Evolutionary conservation across 2,329 filamentous ascomycete species (phyloP).

Genomic region (Apiospora phragmitis): DNA sequence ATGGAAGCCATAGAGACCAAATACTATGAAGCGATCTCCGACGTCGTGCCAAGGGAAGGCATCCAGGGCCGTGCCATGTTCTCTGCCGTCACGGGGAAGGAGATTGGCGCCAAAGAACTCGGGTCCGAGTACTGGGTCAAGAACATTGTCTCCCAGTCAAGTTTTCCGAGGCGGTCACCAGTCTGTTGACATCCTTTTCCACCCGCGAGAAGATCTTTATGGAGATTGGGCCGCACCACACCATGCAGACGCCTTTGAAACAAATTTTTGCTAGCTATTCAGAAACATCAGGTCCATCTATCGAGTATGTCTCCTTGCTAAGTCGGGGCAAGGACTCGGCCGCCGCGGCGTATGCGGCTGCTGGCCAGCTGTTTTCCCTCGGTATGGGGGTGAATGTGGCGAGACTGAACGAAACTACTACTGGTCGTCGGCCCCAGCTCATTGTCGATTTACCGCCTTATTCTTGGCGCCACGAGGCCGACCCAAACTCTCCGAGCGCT

Average conservation of each 20-base stretch:
- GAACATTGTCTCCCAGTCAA: background rate
- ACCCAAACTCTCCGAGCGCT: background rate
- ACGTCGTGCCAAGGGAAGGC: background rate
- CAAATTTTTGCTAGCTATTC: background rate
- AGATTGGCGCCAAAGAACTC: background rate
- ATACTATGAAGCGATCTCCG: background rate
- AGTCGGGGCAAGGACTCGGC: background rate
- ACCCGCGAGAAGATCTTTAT: background rate
- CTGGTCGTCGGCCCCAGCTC: background rate
- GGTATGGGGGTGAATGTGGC: background rate
- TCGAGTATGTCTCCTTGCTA: background rate
- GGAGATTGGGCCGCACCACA: slow-evolving; percentile 4
- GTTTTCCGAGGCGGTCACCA: background rate
- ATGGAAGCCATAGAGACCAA: background rate
- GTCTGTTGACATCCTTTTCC: background rate
- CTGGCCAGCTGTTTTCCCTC: background rate
- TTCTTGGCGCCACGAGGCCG: background rate
- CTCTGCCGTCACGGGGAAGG: background rate
- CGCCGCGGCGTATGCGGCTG: background rate
- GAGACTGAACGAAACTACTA: background rate
- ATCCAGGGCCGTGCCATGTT: background rate
- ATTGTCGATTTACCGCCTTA: background rate
- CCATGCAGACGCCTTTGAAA: background rate
- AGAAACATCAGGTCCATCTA: background rate
- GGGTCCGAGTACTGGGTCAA: background rate